Percentiles rank a stretch among this genome's conserved stretches.
These are phyloP conservation scores for Dactylonectria macrodidyma DNA, from an alignment of 2,329 filamentous ascomycete species.

Conservation along the genomic window DNA sequence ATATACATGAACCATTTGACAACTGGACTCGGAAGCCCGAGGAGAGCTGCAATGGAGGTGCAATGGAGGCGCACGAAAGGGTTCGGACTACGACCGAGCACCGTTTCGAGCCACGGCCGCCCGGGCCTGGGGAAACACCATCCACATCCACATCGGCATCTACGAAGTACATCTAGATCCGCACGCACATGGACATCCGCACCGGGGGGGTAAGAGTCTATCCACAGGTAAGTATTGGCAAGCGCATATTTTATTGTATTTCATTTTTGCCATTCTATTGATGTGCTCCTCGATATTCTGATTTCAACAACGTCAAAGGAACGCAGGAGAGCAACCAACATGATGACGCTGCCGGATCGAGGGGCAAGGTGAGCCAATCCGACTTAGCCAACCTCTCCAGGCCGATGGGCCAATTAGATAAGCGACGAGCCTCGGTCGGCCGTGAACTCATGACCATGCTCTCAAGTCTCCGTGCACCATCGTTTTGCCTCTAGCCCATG, in stretches of 20 bases:
- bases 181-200: not conserved
- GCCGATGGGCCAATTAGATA: slow-evolving; percentile 12
- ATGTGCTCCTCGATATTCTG: too few relatives aligned
- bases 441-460: slow-evolving; percentile 17
- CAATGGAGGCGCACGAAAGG: slow-evolving; percentile 15
- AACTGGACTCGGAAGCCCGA: slow-evolving; percentile 18
- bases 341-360: slow-evolving; percentile 26
- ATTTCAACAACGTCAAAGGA: too few relatives aligned
- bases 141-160: slow-evolving; percentile 30
- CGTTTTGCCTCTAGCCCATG: not conserved
- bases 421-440: slow-evolving; percentile 26
- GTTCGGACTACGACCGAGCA: slow-evolving; percentile 44
- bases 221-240: too few relatives aligned
- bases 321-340: not conserved
- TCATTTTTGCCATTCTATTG: not conserved
- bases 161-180: not conserved
- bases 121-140: slow-evolving; percentile 45
- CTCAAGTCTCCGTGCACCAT: not conserved
- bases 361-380: slow-evolving; percentile 11
- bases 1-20: slow-evolving; percentile 20
- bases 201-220: not conserved
- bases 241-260: too few relatives aligned
- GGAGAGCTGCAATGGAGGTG: slow-evolving; percentile 13
- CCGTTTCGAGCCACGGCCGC: slow-evolving; percentile 34
- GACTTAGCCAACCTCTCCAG: too few relatives aligned